Conservation (phyloP, 129 eudicot species). For the Dittrichia graveolens region DNA sequence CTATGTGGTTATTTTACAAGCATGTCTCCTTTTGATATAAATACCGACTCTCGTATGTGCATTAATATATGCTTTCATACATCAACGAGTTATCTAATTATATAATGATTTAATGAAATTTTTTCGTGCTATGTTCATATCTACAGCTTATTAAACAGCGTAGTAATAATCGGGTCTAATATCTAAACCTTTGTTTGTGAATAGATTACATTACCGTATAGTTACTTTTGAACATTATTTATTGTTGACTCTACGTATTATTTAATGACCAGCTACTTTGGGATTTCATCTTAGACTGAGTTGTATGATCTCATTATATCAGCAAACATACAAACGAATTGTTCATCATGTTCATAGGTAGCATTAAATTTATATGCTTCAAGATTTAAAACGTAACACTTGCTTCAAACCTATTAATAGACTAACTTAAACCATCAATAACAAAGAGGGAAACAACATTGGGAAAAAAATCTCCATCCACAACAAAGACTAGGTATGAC, state of each 20-base stretch:
- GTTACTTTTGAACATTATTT: neutral
- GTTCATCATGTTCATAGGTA: neutral
- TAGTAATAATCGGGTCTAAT: neutral
- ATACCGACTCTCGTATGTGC: constrained; percentile 1
- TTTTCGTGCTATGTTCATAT: constrained; percentile 15
- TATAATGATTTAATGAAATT: constrained; percentile 4
- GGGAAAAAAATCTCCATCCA: constrained; percentile 6
- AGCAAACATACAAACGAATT: constrained; percentile 14
- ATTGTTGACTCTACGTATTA: neutral
- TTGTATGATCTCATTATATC: constrained; percentile 9
- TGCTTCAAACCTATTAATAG: constrained; percentile 5
- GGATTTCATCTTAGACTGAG: neutral
- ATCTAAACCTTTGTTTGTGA: constrained; percentile 5
- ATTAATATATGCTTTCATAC: neutral
- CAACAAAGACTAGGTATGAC: constrained; percentile 1
- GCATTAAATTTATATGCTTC: neutral
- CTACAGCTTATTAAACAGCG: constrained; percentile 18
- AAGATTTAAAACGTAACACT: constrained; percentile 2
- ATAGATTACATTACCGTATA: neutral
- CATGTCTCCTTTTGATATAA: neutral
- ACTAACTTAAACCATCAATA: constrained; percentile 12
- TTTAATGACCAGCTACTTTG: neutral
- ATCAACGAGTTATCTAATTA: neutral
- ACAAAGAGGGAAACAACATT: constrained; percentile 2
- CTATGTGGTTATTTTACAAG: neutral